These are phyloP conservation scores for Meredithiella fracta DNA, from an alignment of 2,329 filamentous ascomycete genomes.

Conservation along the genomic window DNA sequence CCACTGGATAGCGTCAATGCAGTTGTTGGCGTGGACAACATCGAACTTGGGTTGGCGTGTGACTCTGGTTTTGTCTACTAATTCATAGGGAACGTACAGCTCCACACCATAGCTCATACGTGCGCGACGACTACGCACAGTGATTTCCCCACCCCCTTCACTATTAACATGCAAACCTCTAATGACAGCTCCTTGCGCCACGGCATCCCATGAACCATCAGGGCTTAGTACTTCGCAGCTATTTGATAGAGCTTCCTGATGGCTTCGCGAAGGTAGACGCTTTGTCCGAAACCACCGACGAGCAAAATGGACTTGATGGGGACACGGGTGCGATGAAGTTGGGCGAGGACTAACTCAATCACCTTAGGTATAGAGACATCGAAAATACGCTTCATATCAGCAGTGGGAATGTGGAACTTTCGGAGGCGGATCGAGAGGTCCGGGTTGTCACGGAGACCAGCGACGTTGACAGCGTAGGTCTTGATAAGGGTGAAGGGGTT, in stretches of 20 bases:
- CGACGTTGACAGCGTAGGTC: constrained; percentile 22
- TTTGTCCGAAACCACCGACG: constrained; percentile 33
- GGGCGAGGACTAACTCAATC: constrained; percentile 21
- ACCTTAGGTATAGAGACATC: neutral
- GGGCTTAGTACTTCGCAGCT: constrained; percentile 28
- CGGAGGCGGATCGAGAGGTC: constrained; percentile 24
- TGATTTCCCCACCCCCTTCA: neutral
- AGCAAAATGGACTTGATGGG: constrained; percentile 31
- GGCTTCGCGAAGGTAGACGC: constrained; percentile 27
- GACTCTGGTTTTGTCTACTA: no score
- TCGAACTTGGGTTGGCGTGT: no score
- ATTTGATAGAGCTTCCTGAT: constrained; percentile 18
- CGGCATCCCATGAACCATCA: constrained; percentile 31
- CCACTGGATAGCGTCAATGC: no score
- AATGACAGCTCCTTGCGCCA: constrained; percentile 35
- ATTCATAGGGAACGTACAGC: neutral
- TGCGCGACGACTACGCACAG: neutral
- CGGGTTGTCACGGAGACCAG: constrained; percentile 23
- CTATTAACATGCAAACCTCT: constrained; percentile 29
- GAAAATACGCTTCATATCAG: constrained; percentile 24
- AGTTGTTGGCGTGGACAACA: no score
- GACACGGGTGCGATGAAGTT: constrained; percentile 26
- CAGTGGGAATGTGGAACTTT: constrained; percentile 23
- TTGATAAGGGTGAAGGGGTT: constrained; percentile 25
- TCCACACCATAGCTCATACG: neutral